phyloP scores from a whole-genome alignment of 2,329 filamentous ascomycete genomes.

The Aspergillus tubingensis region DNA sequence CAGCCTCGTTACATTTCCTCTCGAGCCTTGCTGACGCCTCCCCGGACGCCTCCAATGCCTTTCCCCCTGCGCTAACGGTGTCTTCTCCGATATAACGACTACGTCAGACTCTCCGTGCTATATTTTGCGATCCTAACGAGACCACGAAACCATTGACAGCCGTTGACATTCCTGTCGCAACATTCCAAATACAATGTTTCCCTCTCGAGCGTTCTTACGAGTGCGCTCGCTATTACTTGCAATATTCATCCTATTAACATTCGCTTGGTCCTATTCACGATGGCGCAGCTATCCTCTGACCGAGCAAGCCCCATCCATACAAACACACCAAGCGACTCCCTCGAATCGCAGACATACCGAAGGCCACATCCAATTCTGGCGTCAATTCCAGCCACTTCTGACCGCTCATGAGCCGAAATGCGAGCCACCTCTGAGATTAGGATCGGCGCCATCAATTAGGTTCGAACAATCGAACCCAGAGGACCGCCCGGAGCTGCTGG shows the following conservation, averaged over 20 bases:
- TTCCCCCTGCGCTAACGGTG: not conserved
- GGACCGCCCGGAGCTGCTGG: constrained; percentile 34
- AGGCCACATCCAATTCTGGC: constrained; percentile 38
- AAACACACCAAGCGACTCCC: not conserved
- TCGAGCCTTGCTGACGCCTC: not conserved
- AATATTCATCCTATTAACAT: constrained; percentile 14
- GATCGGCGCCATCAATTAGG: constrained; percentile 27
- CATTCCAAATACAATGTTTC: constrained; percentile 11
- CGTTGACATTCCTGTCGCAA: not conserved
- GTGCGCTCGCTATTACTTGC: constrained; percentile 23
- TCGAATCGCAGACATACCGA: not conserved
- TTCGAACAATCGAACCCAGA: constrained; percentile 31
- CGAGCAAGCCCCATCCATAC: not conserved
- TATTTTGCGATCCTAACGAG: not conserved
- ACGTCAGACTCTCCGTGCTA: not conserved
- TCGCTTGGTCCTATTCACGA: constrained; percentile 22
- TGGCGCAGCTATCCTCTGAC: constrained; percentile 11
- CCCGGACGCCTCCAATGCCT: not conserved
- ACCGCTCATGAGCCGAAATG: constrained; percentile 33
- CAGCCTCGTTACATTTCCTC: not conserved
- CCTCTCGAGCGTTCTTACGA: constrained; percentile 20
- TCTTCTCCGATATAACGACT: not conserved
- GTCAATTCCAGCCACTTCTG: constrained; percentile 35
- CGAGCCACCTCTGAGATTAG: constrained; percentile 29
- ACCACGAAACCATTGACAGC: no score